Evolutionary conservation across 1,284 basidiomycete species (phyloP).

Genomic region (Marasmius sp.): DNA sequence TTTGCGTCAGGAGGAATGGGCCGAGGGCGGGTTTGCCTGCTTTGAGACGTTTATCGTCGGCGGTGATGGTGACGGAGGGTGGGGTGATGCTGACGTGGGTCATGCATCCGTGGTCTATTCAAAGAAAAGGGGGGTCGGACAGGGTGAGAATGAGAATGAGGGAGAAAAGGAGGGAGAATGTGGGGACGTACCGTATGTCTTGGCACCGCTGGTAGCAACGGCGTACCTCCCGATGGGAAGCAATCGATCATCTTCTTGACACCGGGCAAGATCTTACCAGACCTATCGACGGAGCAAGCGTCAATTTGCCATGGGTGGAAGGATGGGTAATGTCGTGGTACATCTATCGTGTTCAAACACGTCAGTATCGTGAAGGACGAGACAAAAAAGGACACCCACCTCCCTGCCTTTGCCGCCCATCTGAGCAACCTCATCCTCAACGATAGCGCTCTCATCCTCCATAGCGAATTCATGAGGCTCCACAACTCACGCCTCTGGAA

Average conservation of each 20-base stretch:
- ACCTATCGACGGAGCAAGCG: constrained; percentile 61
- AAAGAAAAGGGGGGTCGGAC: too few species aligned
- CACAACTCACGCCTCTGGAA: constrained; percentile 36
- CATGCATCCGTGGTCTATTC: constrained; percentile 69
- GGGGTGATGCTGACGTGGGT: constrained; percentile 70
- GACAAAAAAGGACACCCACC: too few species aligned
- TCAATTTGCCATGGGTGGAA: constrained; percentile 57
- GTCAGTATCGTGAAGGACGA: too few species aligned
- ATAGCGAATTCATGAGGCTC: constrained; percentile 32
- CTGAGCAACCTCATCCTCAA: constrained; percentile 22
- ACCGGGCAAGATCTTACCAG: constrained; percentile 72
- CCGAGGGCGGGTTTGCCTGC: constrained; percentile 70
- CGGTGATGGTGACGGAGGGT: constrained; percentile 73
- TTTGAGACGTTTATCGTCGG: constrained; percentile 70
- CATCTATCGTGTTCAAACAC: too few species aligned
- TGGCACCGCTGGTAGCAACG: constrained; percentile 75
- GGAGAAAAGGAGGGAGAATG: constrained; percentile 10
- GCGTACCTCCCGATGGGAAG: constrained; percentile 67
- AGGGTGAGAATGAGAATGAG: constrained; percentile 9
- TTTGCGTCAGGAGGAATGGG: constrained; percentile 67
- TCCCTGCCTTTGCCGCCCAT: constrained; percentile 36
- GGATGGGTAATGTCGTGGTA: constrained; percentile 8
- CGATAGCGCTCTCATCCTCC: background rate
- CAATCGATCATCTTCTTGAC: constrained; percentile 68
- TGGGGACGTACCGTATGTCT: constrained; percentile 61